Evolutionary conservation across 495 filamentous ascomycete species (phyloP).

Genomic region (Trichoderma asperelloides): DNA sequence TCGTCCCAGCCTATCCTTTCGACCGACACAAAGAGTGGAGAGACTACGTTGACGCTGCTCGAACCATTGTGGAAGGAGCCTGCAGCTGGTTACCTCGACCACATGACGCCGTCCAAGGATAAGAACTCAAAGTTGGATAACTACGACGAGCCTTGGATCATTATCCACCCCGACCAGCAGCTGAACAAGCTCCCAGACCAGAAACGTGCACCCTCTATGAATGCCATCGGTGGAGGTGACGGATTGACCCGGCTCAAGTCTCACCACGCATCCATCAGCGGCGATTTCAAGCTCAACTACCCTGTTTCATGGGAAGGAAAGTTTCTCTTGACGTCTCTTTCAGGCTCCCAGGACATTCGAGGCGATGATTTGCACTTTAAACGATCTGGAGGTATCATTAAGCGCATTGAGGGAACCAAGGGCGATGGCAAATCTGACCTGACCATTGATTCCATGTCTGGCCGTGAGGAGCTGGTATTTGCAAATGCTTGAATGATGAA

Average conservation of each 20-base stretch:
- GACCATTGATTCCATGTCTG: constrained; percentile 3
- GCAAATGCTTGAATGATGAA: background rate
- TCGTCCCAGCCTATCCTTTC: constrained; percentile 11
- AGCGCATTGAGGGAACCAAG: constrained; percentile 2
- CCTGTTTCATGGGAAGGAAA: constrained; percentile 35
- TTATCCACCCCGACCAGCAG: constrained; percentile 4
- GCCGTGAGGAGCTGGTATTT: background rate
- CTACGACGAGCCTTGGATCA: constrained; percentile 3
- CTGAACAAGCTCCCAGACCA: background rate
- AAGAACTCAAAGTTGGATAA: background rate
- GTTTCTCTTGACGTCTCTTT: constrained; percentile 12
- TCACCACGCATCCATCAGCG: constrained; percentile 27
- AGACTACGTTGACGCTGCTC: constrained; percentile 19
- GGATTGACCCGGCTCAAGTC: constrained; percentile 20
- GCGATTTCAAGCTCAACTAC: constrained; percentile 23
- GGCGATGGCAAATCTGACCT: constrained; percentile 5
- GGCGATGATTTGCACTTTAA: constrained; percentile 1
- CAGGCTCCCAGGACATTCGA: background rate
- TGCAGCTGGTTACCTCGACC: background rate
- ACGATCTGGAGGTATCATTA: background rate
- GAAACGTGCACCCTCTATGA: background rate
- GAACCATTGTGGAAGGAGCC: constrained; percentile 26
- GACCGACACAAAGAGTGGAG: constrained; percentile 29
- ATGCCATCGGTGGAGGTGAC: background rate
- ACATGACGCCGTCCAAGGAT: background rate